Evolutionary conservation across 768 basidiomycete species (phyloP), one percentile per base, ranked within the genome.

Genomic region (Paxillus involutus): DNA sequence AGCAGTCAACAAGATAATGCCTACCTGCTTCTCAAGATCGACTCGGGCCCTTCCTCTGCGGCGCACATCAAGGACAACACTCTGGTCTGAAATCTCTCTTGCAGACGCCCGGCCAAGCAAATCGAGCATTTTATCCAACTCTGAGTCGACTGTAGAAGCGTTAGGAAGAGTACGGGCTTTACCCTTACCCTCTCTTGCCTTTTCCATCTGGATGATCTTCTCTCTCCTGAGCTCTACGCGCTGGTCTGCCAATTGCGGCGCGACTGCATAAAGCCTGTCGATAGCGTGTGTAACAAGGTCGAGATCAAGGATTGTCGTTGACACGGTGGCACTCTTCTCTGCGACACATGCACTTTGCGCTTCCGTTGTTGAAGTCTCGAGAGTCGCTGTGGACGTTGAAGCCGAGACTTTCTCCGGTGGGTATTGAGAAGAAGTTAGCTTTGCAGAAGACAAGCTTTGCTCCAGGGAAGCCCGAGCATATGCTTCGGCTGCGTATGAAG

Each of bases 231-330:
- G 81, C 67, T 95, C 94, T n/a, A 91, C 93, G 1, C 97, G 84
- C 69, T 99, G 96, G 66, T 95, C 88, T 55, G 88, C 83, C 40
- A 98, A 71, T 67, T 96, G 94, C 1, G 96, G 95, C 0, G 93
- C 85, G 30, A 88, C 89, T 8, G 81, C 70, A 68, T 97, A 92
- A 11, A 98, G 74, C 36, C 94, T 78, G 67, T 96, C 94, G 62
- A 99, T 95, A 30, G 97, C 94, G 67, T 82, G 80, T 0, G 91
- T 83, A 43, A 98, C 85, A 11, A 81, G 78, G 60, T 97, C 94
- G 17, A 98, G 76, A 67, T 98, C 96, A 63, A 89, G 71, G 47
- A 83, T 73, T 83, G 87, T 46, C 33, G 57, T 53, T 37, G 55
- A 41, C 6, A 17, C 10, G 10, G 50, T 9, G 12, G 17, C 54